Conservation (phyloP, 768 basidiomycete genomes). For the Hericium erinaceus region DNA sequence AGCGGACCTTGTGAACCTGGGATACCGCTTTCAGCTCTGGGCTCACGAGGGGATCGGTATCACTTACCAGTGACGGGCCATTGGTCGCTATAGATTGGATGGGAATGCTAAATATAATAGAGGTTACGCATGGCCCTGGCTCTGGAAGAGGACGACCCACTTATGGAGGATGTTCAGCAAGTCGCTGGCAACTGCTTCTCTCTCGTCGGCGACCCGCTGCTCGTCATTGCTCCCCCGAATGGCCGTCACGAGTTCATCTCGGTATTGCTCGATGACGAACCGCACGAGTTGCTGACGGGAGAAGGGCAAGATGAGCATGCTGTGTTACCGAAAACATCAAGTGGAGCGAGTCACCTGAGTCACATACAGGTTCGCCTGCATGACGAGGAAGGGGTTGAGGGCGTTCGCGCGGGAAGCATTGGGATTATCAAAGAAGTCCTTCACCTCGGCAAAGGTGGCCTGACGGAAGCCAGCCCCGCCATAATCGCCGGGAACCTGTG, state of each 20-base stretch:
- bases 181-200: conserved; percentile 82
- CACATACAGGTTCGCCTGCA: conserved; percentile 88
- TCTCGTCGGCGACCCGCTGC: conserved; percentile 55
- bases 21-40: conserved; percentile 5
- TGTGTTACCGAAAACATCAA: neutral
- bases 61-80: conserved; percentile 65
- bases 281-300: conserved; percentile 75
- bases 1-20: conserved; percentile 86
- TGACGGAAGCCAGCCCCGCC: conserved; percentile 69
- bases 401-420: conserved; percentile 80
- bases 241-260: conserved; percentile 69
- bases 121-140: neutral
- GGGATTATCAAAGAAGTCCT: conserved; percentile 87
- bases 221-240: conserved; percentile 61
- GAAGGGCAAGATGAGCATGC: neutral
- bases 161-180: conserved; percentile 79
- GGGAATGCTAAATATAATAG: conserved; percentile 51
- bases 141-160: conserved; percentile 25
- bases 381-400: conserved; percentile 81
- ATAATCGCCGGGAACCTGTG: conserved; percentile 47
- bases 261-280: conserved; percentile 87
- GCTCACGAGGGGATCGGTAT: neutral
- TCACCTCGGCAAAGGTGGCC: conserved; percentile 80
- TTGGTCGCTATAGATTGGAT: conserved; percentile 90
- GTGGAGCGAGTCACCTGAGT: conserved; percentile 52